Conservation (phyloP, 441 rosid species). For the Cnidoscolus chayamansa region DNA sequence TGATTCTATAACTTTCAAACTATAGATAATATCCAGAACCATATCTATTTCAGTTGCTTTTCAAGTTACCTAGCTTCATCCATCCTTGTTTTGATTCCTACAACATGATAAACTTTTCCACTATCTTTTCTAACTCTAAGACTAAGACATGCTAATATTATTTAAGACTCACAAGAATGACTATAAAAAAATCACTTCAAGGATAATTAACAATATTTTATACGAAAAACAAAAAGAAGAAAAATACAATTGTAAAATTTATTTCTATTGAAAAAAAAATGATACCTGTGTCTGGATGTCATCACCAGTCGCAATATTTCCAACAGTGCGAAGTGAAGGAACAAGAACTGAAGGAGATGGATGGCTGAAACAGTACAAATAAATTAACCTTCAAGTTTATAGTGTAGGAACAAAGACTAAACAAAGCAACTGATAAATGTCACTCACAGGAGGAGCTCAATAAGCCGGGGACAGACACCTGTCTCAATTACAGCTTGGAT, state of each 20-base stretch:
- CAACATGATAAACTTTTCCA: no score
- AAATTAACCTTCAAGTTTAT: background rate
- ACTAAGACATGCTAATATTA: no score
- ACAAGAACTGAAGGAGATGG: conserved; percentile 67
- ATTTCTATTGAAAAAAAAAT: background rate
- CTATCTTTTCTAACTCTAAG: no score
- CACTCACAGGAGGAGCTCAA: conserved; percentile 58
- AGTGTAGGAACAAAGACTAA: background rate
- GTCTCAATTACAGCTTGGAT: conserved; percentile 71
- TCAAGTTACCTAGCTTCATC: no score
- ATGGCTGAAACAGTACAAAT: conserved; percentile 39
- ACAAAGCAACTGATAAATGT: background rate
- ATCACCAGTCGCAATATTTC: conserved; percentile 76
- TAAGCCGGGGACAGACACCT: conserved; percentile 59
- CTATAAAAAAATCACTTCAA: no score
- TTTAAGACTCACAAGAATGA: no score
- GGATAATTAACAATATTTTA: background rate
- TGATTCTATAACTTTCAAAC: no score
- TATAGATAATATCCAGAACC: no score
- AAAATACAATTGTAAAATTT: background rate
- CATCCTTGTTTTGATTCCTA: no score
- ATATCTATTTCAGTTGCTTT: no score
- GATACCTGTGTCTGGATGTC: conserved; percentile 64
- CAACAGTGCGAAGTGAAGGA: conserved; percentile 75
- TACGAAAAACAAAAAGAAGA: background rate